These are phyloP conservation scores for Mycena indigotica DNA, from an alignment of 768 basidiomycete species.

Conservation along the genomic window DNA sequence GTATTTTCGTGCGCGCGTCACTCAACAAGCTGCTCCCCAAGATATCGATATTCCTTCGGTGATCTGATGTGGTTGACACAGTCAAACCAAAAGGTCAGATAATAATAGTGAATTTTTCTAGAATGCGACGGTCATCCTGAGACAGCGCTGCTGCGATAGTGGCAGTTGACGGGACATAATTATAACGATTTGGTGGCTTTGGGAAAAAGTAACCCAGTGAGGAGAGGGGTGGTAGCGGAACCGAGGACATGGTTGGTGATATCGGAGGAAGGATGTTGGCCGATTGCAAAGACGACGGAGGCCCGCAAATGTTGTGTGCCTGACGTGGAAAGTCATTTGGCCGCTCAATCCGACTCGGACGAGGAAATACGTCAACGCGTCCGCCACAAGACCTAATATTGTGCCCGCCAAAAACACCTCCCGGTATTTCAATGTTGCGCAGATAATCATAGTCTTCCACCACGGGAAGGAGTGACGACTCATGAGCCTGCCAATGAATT, in stretches of 20 bases:
- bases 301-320: neutral
- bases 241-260: neutral
- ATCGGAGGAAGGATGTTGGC: constrained; percentile 10
- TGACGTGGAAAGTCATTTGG: neutral
- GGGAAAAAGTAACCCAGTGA: constrained; percentile 10
- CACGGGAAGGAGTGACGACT: constrained; percentile 50
- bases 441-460: constrained; percentile 57
- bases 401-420: constrained; percentile 48
- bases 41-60: too few relatives aligned
- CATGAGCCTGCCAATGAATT: constrained; percentile 21
- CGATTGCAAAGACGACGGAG: neutral
- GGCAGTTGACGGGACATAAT: neutral
- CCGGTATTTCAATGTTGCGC: constrained; percentile 47
- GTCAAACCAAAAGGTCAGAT: constrained; percentile 26
- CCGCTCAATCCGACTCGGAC: neutral
- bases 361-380: neutral
- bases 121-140: constrained; percentile 37
- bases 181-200: neutral
- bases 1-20: too few relatives aligned
- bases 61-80: too few relatives aligned
- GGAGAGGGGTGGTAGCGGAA: constrained; percentile 12
- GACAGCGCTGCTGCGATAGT: neutral
- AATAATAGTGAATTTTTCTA: constrained; percentile 37
- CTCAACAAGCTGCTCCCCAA: too few relatives aligned
- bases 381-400: constrained; percentile 32